Evolutionary conservation across 1,284 basidiomycete species (phyloP), one percentile per base, ranked within the genome.

Genomic region (Pulveroboletus sp.): DNA sequence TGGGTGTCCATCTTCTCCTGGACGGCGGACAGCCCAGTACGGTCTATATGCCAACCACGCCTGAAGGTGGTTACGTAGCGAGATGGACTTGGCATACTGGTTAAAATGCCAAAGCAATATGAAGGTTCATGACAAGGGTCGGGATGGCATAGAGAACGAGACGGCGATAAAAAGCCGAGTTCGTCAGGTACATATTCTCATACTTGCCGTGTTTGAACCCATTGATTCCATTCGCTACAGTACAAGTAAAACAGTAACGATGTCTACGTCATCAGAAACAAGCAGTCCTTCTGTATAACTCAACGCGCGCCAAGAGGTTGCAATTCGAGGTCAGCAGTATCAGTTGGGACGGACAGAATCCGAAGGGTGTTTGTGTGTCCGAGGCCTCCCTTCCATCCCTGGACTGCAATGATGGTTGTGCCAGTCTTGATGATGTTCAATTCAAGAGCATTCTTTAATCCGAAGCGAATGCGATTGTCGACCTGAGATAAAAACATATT

Each of bases 361-460:
- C 90, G 87, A 57, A 92, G 77, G 22, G 91, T 92, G 79, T 92
- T 92, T 60, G 90, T 93, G 80, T 97, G 93, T 43, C 96, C 96
- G 56, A 96, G 85, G 63, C 97, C 96, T 52, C 94, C 94, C 79
- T 96, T 96, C 96, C 96, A 99, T 49, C 97, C 97, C 77, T 99
- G 97, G 12, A 99, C 89, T 49, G 96, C 96, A 67, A 99, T 84
- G 69, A 99, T 85, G 22, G 94, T 94, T 56, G 89, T 89, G 56
- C 95, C 94, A 55, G 93, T 87, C 74, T 89, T 86, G 79, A 99
- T 87, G 73, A 99, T 86, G 64, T 91, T 90, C 71, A 99, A 77
- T 38, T 80, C 81, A 49, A 99, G 81, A n/a, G 94, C 97, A 72
- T 82, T 89, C 72, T 87, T 84, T 72, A 99, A 83, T 63, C 96